Conservation (phyloP, 1,139 yeast species). For the Yamadazyma dushanensis region DNA sequence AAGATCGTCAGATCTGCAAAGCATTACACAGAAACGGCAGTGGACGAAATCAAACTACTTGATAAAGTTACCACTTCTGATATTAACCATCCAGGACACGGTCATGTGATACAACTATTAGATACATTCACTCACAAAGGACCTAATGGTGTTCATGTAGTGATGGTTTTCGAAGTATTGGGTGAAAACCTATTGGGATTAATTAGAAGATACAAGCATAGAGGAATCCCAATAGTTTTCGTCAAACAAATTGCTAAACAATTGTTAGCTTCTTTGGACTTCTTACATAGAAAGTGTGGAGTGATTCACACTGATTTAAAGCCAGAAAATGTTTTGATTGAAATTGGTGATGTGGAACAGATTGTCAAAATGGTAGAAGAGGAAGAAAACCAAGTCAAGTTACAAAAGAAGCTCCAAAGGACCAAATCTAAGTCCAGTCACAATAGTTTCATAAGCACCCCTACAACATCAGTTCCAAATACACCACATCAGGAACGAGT, state of each 20-base stretch:
- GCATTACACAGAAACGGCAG: slow-evolving; percentile 80
- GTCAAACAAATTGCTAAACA: slow-evolving; percentile 84
- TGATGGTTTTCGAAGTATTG: slow-evolving; percentile 86
- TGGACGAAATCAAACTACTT: slow-evolving; percentile 75
- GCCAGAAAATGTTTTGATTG: slow-evolving; percentile 85
- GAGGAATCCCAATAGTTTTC: slow-evolving; percentile 71
- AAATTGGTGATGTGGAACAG: slow-evolving; percentile 74
- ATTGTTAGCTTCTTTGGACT: slow-evolving; percentile 72
- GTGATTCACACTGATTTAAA: slow-evolving; percentile 87
- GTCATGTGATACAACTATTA: slow-evolving; percentile 61
- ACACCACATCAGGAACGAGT: slow-evolving; percentile 15
- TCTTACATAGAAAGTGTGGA: slow-evolving; percentile 83
- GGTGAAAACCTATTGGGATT: slow-evolving; percentile 80
- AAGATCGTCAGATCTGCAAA: slow-evolving; percentile 79
- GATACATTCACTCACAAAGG: slow-evolving; percentile 71
- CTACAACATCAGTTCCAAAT: slow-evolving; percentile 14
- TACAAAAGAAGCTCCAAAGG: slow-evolving; percentile 37
- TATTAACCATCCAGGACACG: slow-evolving; percentile 62
- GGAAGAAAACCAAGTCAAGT: slow-evolving; percentile 50
- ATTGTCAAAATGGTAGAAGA: slow-evolving; percentile 59
- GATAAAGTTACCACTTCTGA: slow-evolving; percentile 47
- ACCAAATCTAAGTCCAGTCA: slow-evolving; percentile 20
- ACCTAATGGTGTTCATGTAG: slow-evolving; percentile 74
- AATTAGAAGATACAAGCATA: slow-evolving; percentile 64
- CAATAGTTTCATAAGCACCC: slow-evolving; percentile 19